Conservation (phyloP, 2,329 filamentous ascomycete species). For the Apiospora arundinis region DNA sequence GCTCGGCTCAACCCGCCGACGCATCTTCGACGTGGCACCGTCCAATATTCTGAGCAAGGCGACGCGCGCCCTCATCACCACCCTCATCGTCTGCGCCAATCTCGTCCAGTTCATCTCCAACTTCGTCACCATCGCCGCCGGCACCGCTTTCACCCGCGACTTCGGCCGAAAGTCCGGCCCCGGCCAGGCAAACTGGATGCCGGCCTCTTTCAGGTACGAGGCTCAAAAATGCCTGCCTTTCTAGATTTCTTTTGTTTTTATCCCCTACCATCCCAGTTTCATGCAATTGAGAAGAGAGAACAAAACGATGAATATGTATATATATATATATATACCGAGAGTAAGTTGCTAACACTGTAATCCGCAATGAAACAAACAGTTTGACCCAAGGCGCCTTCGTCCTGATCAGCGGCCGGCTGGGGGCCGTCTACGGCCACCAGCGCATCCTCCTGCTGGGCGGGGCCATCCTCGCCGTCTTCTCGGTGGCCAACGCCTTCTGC, state of each 20-base stretch:
- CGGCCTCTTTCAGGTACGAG: constrained; percentile 47
- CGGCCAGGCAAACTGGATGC: constrained; percentile 47
- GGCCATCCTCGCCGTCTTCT: constrained; percentile 49
- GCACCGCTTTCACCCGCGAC: constrained; percentile 35
- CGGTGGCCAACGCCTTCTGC: constrained; percentile 51
- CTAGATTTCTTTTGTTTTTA: not conserved
- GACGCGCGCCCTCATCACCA: constrained; percentile 27
- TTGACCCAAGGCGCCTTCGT: constrained; percentile 60
- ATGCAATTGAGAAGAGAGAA: too few species aligned
- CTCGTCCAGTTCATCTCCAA: constrained; percentile 39
- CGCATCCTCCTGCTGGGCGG: constrained; percentile 52
- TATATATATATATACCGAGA: too few species aligned
- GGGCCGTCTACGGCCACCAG: constrained; percentile 58
- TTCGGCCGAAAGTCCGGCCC: constrained; percentile 38
- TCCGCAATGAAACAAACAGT: constrained; percentile 33
- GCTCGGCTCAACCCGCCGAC: constrained; percentile 20
- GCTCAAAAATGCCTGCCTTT: constrained; percentile 26
- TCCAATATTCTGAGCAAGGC: constrained; percentile 24
- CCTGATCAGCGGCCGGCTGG: constrained; percentile 54
- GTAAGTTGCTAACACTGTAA: not conserved
- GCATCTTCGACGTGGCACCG: constrained; percentile 30
- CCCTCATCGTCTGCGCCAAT: constrained; percentile 27
- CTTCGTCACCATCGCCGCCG: constrained; percentile 38
- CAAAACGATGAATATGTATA: too few species aligned
- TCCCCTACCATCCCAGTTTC: not conserved